Evolutionary conservation across 1,139 yeast genomes (phyloP).

Genomic region (Suhomyces bolitotheri): DNA sequence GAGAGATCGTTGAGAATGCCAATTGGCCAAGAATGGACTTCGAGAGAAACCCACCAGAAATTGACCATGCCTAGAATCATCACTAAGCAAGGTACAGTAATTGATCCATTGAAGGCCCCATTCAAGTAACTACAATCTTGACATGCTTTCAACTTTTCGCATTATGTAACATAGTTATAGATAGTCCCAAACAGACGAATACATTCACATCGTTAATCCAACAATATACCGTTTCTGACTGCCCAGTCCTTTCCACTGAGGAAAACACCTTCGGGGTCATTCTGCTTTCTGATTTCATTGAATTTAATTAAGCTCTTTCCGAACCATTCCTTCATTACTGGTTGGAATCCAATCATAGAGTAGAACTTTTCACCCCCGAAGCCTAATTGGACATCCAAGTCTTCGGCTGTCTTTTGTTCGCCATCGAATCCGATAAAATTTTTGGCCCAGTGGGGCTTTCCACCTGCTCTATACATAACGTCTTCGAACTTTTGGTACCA

Average conservation of each 20-base stretch:
- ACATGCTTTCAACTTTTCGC: too few relatives aligned
- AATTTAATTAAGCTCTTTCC: constrained; percentile 66
- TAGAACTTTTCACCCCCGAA: constrained; percentile 57
- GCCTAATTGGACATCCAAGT: constrained; percentile 37
- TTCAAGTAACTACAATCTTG: constrained; percentile 39
- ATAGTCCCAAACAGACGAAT: neutral
- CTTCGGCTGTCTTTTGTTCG: constrained; percentile 37
- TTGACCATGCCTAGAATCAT: constrained; percentile 86
- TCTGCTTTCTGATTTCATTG: constrained; percentile 59
- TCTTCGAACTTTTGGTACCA: constrained; percentile 88
- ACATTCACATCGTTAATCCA: constrained; percentile 2
- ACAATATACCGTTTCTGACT: constrained; percentile 69
- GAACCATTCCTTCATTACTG: constrained; percentile 73
- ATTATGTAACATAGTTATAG: constrained; percentile 6
- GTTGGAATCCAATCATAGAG: constrained; percentile 78
- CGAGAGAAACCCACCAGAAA: constrained; percentile 82
- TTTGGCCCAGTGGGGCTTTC: constrained; percentile 99
- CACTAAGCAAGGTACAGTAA: constrained; percentile 84
- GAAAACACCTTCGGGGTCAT: constrained; percentile 84
- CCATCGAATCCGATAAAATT: constrained; percentile 75
- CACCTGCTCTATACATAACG: constrained; percentile 73
- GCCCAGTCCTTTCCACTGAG: constrained; percentile 80
- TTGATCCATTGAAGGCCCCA: constrained; percentile 84
- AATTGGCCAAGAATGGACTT: constrained; percentile 96
- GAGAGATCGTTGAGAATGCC: constrained; percentile 94